phyloP scores from a whole-genome alignment of 108 stramenopile species.

The Skeletonema costatum region DNA sequence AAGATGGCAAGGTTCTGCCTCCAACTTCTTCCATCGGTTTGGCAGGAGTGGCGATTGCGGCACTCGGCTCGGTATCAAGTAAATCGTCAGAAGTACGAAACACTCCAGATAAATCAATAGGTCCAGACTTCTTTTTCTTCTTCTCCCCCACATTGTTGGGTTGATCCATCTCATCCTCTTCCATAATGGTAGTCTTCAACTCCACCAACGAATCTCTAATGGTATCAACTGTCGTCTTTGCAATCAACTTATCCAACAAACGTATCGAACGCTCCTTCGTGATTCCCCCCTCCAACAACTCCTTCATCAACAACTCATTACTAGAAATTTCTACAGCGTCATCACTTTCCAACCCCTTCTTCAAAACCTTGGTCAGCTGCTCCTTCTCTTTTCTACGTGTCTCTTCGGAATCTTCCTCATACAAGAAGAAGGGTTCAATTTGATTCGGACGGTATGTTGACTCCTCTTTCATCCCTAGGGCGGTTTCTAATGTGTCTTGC shows the following conservation, averaged over 20 bases:
- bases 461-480: constrained; percentile 17
- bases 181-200: constrained; percentile 23
- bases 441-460: constrained; percentile 5
- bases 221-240: constrained; percentile 15
- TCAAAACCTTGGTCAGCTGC: constrained; percentile 13
- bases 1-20: constrained; percentile 20
- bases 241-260: constrained; percentile 31
- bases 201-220: constrained; percentile 26
- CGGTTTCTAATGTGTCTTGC: constrained; percentile 17
- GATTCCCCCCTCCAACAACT: constrained; percentile 38
- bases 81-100: constrained; percentile 11
- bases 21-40: not conserved
- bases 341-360: constrained; percentile 16
- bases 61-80: not conserved
- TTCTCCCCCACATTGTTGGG: not conserved
- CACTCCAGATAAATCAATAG: constrained; percentile 27
- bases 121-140: constrained; percentile 11
- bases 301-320: constrained; percentile 43
- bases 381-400: constrained; percentile 23
- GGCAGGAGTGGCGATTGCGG: not conserved
- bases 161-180: constrained; percentile 10
- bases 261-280: constrained; percentile 38
- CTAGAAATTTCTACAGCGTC: constrained; percentile 35
- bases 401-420: constrained; percentile 29
- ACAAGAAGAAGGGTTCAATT: constrained; percentile 36